phyloP scores from a whole-genome alignment of 768 basidiomycete genomes.

The Russula ochroleuca region DNA sequence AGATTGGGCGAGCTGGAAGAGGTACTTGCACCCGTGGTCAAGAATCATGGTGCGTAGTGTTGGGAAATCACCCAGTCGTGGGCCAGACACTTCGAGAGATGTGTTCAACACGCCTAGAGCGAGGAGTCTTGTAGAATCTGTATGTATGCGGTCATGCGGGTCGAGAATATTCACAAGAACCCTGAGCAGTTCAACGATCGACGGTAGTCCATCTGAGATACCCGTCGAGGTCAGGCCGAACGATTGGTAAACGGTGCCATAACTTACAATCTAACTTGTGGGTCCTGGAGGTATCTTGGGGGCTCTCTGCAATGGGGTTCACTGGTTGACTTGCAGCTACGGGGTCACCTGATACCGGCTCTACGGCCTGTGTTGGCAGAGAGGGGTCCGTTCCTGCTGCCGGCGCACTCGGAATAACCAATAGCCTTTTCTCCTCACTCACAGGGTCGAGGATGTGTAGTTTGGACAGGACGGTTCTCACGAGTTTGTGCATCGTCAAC shows the following conservation, averaged over 20 bases:
- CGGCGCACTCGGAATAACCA: conserved; percentile 43
- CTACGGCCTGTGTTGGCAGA: background rate
- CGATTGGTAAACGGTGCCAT: background rate
- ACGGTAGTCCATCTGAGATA: conserved; percentile 74
- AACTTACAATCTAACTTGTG: conserved; percentile 19
- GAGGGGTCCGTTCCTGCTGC: conserved; percentile 8
- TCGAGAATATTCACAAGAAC: conserved; percentile 95
- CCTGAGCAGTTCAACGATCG: conserved; percentile 86
- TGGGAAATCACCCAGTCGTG: conserved; percentile 68
- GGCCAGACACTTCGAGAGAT: conserved; percentile 81
- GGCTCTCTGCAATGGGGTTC: background rate
- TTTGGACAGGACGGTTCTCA: conserved; percentile 74
- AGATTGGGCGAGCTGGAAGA: conserved; percentile 94
- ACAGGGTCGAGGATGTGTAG: conserved; percentile 63
- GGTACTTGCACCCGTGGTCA: conserved; percentile 91
- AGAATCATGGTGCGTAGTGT: conserved; percentile 72
- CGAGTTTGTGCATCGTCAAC: conserved; percentile 82
- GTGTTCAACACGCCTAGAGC: conserved; percentile 84
- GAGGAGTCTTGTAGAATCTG: conserved; percentile 89
- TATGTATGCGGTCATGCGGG: conserved; percentile 91
- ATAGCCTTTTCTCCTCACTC: conserved; percentile 63
- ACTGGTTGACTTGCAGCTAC: conserved; percentile 2
- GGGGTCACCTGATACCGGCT: background rate
- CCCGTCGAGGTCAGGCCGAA: background rate
- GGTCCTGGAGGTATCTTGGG: background rate